Evolutionary conservation across 176 grass and related monocot species (phyloP).

Genomic region (Oryza rufipogon): DNA sequence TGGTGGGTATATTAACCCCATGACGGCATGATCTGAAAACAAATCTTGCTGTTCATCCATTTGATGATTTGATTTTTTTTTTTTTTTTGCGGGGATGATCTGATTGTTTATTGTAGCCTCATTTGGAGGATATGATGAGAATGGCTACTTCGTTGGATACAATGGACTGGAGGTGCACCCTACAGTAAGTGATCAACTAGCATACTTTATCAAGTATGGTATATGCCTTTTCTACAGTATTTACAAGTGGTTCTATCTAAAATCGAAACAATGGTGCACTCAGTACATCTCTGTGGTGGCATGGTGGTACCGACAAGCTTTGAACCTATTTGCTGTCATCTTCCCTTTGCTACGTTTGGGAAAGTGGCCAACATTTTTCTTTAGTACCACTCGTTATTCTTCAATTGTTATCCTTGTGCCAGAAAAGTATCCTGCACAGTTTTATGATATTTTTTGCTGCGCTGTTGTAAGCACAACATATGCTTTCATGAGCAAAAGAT

Average conservation of each 20-base stretch:
- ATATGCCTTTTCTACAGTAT: slow-evolving; percentile 34
- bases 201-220: slow-evolving; percentile 25
- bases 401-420: slow-evolving; percentile 32
- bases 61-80: slow-evolving; percentile 44
- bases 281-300: slow-evolving; percentile 34
- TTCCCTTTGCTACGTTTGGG: slow-evolving; percentile 48
- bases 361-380: slow-evolving; percentile 34
- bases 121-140: slow-evolving; percentile 71
- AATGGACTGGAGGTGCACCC: slow-evolving; percentile 66
- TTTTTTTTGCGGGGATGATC: background rate
- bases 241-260: slow-evolving; percentile 38
- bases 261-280: slow-evolving; percentile 28
- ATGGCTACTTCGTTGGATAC: slow-evolving; percentile 58
- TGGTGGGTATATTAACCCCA: slow-evolving; percentile 54
- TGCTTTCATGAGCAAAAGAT: slow-evolving; percentile 30
- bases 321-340: slow-evolving; percentile 45
- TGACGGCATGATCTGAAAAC: background rate
- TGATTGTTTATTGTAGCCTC: slow-evolving; percentile 49
- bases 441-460: slow-evolving; percentile 12
- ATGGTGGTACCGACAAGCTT: slow-evolving; percentile 46
- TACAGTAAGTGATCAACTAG: slow-evolving; percentile 58
- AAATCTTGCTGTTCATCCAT: slow-evolving; percentile 11
- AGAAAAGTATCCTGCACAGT: slow-evolving; percentile 5
- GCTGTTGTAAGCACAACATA: slow-evolving; percentile 19
- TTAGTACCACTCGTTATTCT: slow-evolving; percentile 30